Evolutionary conservation across 345 rosid species (phyloP), one percentile per base, ranked within the genome.

Genomic region (Chamaenerion angustifolium): DNA sequence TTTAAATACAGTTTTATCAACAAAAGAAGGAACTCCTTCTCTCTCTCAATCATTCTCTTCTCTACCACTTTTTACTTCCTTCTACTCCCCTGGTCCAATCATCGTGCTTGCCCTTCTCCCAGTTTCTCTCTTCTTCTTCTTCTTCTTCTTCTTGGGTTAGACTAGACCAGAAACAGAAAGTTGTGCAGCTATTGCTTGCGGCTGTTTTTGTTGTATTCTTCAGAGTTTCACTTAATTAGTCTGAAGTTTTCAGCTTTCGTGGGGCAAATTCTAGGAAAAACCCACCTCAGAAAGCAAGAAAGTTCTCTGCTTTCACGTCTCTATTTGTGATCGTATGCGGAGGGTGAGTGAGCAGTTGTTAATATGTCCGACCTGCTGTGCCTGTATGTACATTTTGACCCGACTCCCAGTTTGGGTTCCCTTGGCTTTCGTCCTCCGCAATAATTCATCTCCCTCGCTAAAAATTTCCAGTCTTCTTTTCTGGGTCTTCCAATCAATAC

Each of bases 301-400:
- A 27, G 42, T 50, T 50, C 54, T 50, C 54, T n/a, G 19, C 54
- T 50, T 50, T 27, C 54, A 50, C 54, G 54, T 35, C 54, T 9
- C 42, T 13, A 23, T 11, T 12, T 35, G 11, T 21, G 52, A 49
- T 49, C 54, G 12, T 35, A 31, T 0, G 54, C 25, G 10, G 11
- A 10, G 54, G 25, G 54, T 50, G 15, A n/a, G 54, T 50, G 17
- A 27, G 11, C 14, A 7, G 0, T 14, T 50, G n/a, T 50, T 27
- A 31, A 35, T 50, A 50, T 50, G 54, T 50, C 4, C 40, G 54
- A 12, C 40, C 42, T 50, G 53, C 8, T 37, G n/a, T n/a, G n/a
- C n/a, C n/a, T n/a, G n/a, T n/a, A 13, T 50, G 42, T 31, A 31
- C 37, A 50, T 12, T 50, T 50, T 50, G 42, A 49, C 25, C 52